These are phyloP conservation scores for Aristolochia fimbriata DNA, from an alignment of 164 flowering plant species.

Conservation along the genomic window DNA sequence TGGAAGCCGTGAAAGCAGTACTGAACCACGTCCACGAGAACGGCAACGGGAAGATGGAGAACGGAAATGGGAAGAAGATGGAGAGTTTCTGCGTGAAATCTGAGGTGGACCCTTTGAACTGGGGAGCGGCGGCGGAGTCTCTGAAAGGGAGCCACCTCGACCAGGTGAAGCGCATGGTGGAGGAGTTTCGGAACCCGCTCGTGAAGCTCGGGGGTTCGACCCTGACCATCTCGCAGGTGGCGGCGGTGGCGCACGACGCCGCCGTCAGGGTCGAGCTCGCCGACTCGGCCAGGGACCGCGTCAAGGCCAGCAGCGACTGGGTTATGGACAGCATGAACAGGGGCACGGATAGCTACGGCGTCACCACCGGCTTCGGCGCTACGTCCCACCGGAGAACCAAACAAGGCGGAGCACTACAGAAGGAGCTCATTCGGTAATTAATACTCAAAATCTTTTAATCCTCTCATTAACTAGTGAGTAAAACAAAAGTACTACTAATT, in stretches of 20 bases:
- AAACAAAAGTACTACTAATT: too few relatives aligned
- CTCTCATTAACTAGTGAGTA: too few relatives aligned
- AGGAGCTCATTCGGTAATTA: conserved; percentile 48
- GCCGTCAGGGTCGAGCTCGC: conserved; percentile 35
- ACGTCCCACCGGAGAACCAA: conserved; percentile 58
- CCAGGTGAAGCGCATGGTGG: conserved; percentile 47
- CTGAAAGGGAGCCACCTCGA: conserved; percentile 44
- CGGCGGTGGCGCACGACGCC: conserved; percentile 21
- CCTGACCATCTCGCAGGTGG: conserved; percentile 41
- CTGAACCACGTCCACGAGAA: conserved; percentile 4
- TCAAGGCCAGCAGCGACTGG: conserved; percentile 56
- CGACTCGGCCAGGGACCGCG: conserved; percentile 41
- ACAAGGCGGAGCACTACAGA: conserved; percentile 50
- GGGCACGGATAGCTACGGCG: conserved; percentile 55
- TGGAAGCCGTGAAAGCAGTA: conserved; percentile 1
- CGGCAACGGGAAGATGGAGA: conserved; percentile 5
- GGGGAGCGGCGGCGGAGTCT: conserved; percentile 43
- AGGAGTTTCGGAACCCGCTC: conserved; percentile 33
- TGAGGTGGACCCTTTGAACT: conserved; percentile 40
- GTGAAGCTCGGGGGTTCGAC: conserved; percentile 38
- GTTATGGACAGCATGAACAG: conserved; percentile 53
- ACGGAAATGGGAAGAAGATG: conserved; percentile 7
- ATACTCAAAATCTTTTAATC: not conserved
- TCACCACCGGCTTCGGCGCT: conserved; percentile 64
- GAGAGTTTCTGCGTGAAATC: conserved; percentile 8